Percentiles rank a stretch among this genome's conserved stretches.
These are phyloP conservation scores for Powellomyces hirtus DNA, from an alignment of 192 early-diverging fungal genomes.

Conservation along the genomic window DNA sequence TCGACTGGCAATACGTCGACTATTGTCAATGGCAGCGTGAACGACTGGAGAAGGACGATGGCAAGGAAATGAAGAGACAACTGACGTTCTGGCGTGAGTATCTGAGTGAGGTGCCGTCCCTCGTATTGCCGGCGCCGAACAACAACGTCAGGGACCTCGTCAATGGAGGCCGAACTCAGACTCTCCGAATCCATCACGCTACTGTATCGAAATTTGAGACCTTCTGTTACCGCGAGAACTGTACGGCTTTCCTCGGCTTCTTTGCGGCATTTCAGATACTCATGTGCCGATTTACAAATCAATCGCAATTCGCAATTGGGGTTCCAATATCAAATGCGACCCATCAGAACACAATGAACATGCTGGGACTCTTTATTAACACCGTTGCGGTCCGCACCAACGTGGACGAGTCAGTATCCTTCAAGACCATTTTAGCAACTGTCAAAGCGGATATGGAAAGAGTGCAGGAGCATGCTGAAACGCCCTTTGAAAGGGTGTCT, in stretches of 20 bases:
- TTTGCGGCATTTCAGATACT: neutral
- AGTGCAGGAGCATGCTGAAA: neutral
- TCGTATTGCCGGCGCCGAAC: neutral
- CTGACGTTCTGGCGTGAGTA: neutral
- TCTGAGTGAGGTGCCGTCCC: neutral
- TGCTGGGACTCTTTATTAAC: neutral
- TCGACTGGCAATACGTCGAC: neutral
- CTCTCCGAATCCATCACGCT: no score
- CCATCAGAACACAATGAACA: neutral
- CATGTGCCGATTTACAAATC: neutral
- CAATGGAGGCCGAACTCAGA: no score
- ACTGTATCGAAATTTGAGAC: neutral
- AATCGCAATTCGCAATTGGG: neutral
- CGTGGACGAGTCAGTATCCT: neutral
- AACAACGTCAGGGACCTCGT: no score
- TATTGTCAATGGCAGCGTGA: neutral
- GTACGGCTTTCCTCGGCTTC: neutral
- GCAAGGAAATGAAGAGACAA: neutral
- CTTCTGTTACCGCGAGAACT: neutral
- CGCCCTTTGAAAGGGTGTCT: neutral
- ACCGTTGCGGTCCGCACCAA: neutral
- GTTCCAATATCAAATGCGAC: neutral
- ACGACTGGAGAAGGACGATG: neutral
- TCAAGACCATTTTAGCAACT: neutral
- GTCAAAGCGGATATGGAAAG: neutral